Evolutionary conservation across 2,329 filamentous ascomycete species (phyloP).

Genomic region (Dryadomyces sulphureus): DNA sequence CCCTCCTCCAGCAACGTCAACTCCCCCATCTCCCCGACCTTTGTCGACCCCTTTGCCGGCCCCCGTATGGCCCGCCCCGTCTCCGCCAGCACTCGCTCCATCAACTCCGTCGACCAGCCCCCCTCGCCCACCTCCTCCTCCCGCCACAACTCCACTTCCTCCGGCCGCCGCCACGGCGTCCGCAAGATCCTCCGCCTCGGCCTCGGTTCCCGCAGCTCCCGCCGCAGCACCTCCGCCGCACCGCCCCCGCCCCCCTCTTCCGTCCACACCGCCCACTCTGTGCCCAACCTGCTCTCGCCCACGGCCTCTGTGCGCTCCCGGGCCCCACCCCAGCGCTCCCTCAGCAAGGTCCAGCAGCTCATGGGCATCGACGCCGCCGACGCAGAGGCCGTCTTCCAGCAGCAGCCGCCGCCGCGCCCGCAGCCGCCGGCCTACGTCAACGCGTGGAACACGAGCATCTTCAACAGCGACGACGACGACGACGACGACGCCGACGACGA

Average conservation of each 20-base stretch:
- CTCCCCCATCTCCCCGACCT: not conserved
- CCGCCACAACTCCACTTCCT: not conserved
- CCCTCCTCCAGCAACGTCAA: not conserved
- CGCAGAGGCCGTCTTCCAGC: no score
- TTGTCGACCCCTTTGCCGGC: not conserved
- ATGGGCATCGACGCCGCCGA: slow-evolving; percentile 7
- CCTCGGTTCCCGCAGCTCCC: not conserved
- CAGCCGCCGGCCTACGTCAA: not conserved
- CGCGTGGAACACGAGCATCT: slow-evolving; percentile 9
- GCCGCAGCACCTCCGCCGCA: not conserved
- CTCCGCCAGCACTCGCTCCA: not conserved
- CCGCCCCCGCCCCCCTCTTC: not conserved
- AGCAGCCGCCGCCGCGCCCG: no score
- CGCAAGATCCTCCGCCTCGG: not conserved
- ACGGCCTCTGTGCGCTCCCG: not conserved
- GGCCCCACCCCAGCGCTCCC: slow-evolving; percentile 4
- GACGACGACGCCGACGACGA: slow-evolving; percentile 4
- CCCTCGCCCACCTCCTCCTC: not conserved
- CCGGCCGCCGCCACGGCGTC: not conserved
- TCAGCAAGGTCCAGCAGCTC: slow-evolving; percentile 9
- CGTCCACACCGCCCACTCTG: not conserved
- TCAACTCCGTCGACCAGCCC: not conserved
- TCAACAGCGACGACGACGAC: slow-evolving; percentile 7
- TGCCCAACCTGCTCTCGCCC: not conserved
- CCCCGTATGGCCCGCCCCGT: not conserved